Evolutionary conservation across 345 rosid genomes (phyloP).

Genomic region (Streptanthus diversifolius): DNA sequence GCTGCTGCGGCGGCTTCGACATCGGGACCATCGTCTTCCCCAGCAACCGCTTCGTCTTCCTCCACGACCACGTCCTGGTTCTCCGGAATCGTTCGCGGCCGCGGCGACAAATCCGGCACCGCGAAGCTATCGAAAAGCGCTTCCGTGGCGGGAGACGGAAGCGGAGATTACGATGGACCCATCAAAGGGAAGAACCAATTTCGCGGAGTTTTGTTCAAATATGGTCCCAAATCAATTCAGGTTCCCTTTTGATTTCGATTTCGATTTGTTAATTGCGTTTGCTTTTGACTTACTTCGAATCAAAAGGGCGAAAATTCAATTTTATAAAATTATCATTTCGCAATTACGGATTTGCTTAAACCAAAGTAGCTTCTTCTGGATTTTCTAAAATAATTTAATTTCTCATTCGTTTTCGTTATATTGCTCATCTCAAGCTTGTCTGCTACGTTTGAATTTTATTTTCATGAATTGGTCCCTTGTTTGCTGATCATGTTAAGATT

Average conservation of each 20-base stretch:
- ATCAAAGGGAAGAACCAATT: slow-evolving; percentile 87
- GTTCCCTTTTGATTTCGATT: slow-evolving; percentile 36
- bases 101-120: slow-evolving; percentile 42
- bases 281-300: slow-evolving; percentile 14
- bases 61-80: slow-evolving; percentile 52
- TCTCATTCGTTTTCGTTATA: neutral
- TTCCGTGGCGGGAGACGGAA: slow-evolving; percentile 28
- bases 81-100: slow-evolving; percentile 75
- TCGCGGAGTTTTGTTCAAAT: slow-evolving; percentile 85
- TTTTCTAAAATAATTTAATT: neutral
- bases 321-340: neutral
- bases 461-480: neutral
- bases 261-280: neutral
- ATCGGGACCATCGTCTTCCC: slow-evolving; percentile 26
- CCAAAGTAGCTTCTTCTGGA: neutral
- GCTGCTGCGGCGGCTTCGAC: slow-evolving; percentile 26
- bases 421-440: slow-evolving; percentile 10
- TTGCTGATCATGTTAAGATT: neutral
- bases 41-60: slow-evolving; percentile 19
- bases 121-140: slow-evolving; percentile 40
- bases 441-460: neutral
- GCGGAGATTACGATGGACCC: slow-evolving; percentile 47
- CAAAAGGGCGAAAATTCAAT: neutral
- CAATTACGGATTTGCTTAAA: neutral
- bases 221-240: slow-evolving; percentile 85